Evolutionary conservation across 2,329 filamentous ascomycete species (phyloP).

Genomic region (Diplodia corticola): DNA sequence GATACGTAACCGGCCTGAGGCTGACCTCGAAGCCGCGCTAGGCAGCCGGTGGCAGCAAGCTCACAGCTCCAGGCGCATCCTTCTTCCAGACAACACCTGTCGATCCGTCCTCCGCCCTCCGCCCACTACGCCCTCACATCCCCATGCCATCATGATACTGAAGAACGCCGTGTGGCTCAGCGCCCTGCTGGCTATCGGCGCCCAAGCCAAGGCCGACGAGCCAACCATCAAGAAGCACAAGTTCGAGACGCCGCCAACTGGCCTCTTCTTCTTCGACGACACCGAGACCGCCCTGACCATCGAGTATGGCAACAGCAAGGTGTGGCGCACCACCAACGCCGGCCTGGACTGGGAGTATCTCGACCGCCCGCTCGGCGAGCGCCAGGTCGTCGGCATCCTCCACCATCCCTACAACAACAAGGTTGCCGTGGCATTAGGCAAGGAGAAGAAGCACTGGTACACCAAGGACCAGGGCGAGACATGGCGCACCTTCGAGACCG

Average conservation of each 20-base stretch:
- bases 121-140: background rate
- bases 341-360: slow-evolving; percentile 74
- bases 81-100: slow-evolving; percentile 10
- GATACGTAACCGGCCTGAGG: slow-evolving; percentile 22
- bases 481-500: slow-evolving; percentile 73
- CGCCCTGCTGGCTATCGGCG: slow-evolving; percentile 46
- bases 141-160: slow-evolving; percentile 25
- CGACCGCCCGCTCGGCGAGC: slow-evolving; percentile 60
- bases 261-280: slow-evolving; percentile 85
- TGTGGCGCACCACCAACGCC: slow-evolving; percentile 79
- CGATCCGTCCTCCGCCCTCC: background rate
- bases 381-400: slow-evolving; percentile 62
- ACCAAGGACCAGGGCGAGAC: slow-evolving; percentile 80
- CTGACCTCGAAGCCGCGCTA: slow-evolving; percentile 19
- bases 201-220: slow-evolving; percentile 54
- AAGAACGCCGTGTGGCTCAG: slow-evolving; percentile 36
- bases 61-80: slow-evolving; percentile 19
- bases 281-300: slow-evolving; percentile 78
- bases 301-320: slow-evolving; percentile 62
- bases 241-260: slow-evolving; percentile 62
- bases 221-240: slow-evolving; percentile 64
- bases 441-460: slow-evolving; percentile 71
- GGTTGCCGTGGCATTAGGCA: slow-evolving; percentile 78
- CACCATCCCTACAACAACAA: slow-evolving; percentile 78
- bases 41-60: slow-evolving; percentile 17